Evolutionary conservation across 768 basidiomycete species (phyloP), one percentile per base, ranked within the genome.

Genomic region (Ramaria sp.): DNA sequence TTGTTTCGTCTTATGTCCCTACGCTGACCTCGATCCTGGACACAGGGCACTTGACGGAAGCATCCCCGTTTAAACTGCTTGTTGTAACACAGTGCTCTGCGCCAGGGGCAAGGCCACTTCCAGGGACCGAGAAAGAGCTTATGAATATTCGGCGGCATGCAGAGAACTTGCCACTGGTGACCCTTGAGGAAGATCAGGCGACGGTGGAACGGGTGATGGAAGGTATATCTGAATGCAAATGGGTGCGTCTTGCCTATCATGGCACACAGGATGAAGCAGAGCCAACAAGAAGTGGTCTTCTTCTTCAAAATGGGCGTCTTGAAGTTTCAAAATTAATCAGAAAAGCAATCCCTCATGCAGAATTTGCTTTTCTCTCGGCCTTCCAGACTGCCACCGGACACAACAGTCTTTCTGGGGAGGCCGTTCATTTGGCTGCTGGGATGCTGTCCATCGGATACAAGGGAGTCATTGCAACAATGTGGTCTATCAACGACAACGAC

Each of bases 361-460:
- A 70, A 36, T 62, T 76, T 43, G 75, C 69, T 0, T 73, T 75
- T 59, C 66, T 77, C 3, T 74, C 74, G 5, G 75, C 75, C 0
- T 77, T 75, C 55, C 66, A 77, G 53, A 76, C 70, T 3, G 72
- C 71, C 0, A 65, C 57, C 36, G 70, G 73, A 1, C 63, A 66
- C 25, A 48, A 60, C 61, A 65, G 56, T 50, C 65, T 67, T 0
- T 54, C 66, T 0, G 66, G 71, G 6, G 72, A 74, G 50, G 66
- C 64, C 0, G 59, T 76, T 7, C 73, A 75, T 62, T 58, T 76
- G 2, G 69, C 75, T 0, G 71, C 69, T 0, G 73, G 70, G 3
- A 71, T 76, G 69, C 56, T 71, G 45, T 55, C 63, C 32, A 63
- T 61, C 0, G 68, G 69, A 2, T 70, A 61, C 48, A 37, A 52